Base-by-base conservation (phyloP, 164 flowering plant genomes). In the Kingdonia uniflora region DNA sequence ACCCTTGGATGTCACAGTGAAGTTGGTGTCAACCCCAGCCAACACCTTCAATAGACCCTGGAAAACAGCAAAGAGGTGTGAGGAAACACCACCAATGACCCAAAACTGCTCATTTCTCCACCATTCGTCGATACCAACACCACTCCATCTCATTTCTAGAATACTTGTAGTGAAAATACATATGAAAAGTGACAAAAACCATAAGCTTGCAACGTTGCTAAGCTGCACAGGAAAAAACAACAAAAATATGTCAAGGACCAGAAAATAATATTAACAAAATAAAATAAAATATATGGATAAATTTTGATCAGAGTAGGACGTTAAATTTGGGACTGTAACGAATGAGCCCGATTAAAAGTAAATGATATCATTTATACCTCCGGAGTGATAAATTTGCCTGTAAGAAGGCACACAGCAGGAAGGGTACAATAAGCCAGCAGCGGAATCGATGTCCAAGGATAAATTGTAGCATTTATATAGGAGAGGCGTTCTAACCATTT, bases 91-190 rank as follows among this genome's bases (percentile, higher is more conserved):
- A 60, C 84, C 84, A 45, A 81, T 81, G 39, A 79, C 84, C 87
- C 82, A 81, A 60, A 81, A 81, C 62, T 81, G 87, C 54, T 81
- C 87, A 37, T 79, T 79, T 55, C 84, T 76, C 87, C 84, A 81
- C 82, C 87, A 81, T 14, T 79, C 80, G 51, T 79, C 85, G 12
- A 82, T 67, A n/a, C 84, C 77, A 55, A 81, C 79, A 8, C 81
- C 82, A 62, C 84, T 75, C 87, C 87, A 81, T 54, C 80, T 66
- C 79, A 81, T 75, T 61, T 81, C 87, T 46, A 81, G 55, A 16
- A 79, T 70, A 52, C 80, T 44, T 0, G 87, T 79, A 8, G 76
- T 76, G 41, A 75, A 69, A 51, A 81, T 79, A 39, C 70, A 81
- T 22, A 81, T 71, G 67, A 81, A 81, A 35, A 81, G 80, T 1